Conservation (phyloP, 352 stramenopile species). For the Pythium scleroteichum region DNA sequence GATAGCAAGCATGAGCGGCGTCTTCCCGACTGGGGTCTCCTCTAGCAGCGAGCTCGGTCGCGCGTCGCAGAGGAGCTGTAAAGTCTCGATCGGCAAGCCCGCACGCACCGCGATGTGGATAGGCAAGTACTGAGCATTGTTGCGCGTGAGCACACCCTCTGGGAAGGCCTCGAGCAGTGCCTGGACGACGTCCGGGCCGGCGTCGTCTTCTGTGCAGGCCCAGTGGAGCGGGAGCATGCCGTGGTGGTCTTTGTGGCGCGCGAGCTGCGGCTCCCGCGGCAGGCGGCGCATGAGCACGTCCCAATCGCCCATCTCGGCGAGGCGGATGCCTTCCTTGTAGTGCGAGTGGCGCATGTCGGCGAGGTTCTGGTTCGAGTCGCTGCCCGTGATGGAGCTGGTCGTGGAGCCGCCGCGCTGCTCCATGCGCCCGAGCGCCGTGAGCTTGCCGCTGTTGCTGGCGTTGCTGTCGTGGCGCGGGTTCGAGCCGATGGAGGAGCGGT, state of each 20-base stretch:
- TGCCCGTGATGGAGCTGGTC: constrained; percentile 7
- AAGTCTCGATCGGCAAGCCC: constrained; percentile 44
- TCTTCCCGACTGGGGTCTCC: constrained; percentile 74
- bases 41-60: constrained; percentile 69
- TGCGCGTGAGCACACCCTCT: constrained; percentile 72
- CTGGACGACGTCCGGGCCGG: constrained; percentile 53
- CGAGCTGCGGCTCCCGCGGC: constrained; percentile 58
- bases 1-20: constrained; percentile 58
- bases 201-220: constrained; percentile 82
- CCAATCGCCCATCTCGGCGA: constrained; percentile 85
- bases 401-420: constrained; percentile 21
- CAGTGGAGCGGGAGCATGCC: constrained; percentile 85
- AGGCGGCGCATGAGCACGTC: constrained; percentile 59
- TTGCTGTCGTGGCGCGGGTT: constrained; percentile 10
- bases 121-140: constrained; percentile 82
- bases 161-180: constrained; percentile 74
- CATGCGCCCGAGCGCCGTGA: constrained; percentile 28
- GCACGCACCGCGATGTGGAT: constrained; percentile 84
- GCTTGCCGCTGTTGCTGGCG: constrained; percentile 13
- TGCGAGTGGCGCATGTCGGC: constrained; percentile 36
- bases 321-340: constrained; percentile 80
- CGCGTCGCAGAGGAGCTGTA: constrained; percentile 62
- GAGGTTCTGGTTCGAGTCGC: constrained; percentile 8
- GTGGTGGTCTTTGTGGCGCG: constrained; percentile 78
- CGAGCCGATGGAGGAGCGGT: constrained; percentile 9